phyloP scores from a whole-genome alignment of 129 eudicot species.

The Artemisia tridentata region DNA sequence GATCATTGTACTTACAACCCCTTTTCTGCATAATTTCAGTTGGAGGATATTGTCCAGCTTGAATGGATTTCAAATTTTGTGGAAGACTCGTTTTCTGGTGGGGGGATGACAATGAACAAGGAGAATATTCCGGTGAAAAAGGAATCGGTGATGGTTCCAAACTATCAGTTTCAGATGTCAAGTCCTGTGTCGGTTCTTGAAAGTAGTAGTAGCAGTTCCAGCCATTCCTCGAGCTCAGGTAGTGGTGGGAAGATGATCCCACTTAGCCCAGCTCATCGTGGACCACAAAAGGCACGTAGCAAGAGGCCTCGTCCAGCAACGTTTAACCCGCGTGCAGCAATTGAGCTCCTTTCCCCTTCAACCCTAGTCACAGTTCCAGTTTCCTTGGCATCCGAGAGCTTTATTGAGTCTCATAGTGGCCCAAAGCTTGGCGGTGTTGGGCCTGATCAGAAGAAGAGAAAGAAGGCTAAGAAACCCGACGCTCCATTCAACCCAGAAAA shows the following conservation, averaged over 20 bases:
- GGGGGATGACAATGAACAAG: conserved; percentile 62
- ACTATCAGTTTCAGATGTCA: conserved; percentile 61
- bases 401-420: conserved; percentile 40
- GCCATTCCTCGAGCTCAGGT: conserved; percentile 59
- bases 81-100: conserved; percentile 84
- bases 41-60: conserved; percentile 78
- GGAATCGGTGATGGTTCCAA: conserved; percentile 25
- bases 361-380: conserved; percentile 27
- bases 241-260: conserved; percentile 53
- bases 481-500: conserved; percentile 18
- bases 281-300: conserved; percentile 79
- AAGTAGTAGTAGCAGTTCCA: conserved; percentile 72
- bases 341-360: conserved; percentile 48
- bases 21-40: conserved; percentile 35
- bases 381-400: conserved; percentile 45
- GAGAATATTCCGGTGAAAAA: conserved; percentile 30
- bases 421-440: conserved; percentile 12
- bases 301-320: conserved; percentile 80
- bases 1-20: conserved; percentile 7
- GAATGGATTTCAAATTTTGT: conserved; percentile 92
- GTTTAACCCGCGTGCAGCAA: conserved; percentile 58
- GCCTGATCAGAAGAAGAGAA: conserved; percentile 45
- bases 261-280: conserved; percentile 49
- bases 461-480: conserved; percentile 46
- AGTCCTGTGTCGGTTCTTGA: conserved; percentile 93